A percentile compares a stretch with the other conserved stretches of the same genome.
Evolutionary conservation across 108 stramenopile species (phyloP).

Genomic region (Fragilaria radians): DNA sequence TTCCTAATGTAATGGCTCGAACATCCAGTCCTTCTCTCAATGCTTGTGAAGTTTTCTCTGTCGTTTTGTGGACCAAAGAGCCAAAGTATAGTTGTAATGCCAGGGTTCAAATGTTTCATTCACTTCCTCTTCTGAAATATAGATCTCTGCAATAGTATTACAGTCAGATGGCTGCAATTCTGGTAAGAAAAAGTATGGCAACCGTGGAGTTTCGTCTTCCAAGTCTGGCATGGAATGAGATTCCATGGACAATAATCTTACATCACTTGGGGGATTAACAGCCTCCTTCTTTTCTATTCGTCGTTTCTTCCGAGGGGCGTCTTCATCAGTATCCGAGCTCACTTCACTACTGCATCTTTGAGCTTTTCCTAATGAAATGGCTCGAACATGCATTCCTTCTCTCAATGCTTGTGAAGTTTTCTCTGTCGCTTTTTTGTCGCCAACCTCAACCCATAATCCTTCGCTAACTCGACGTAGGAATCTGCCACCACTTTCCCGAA

Average conservation of each 20-base stretch:
- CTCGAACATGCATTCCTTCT: conserved; percentile 19
- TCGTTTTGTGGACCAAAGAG: too few species aligned
- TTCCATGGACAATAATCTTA: background rate
- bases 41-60: conserved; percentile 31
- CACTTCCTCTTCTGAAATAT: too few species aligned
- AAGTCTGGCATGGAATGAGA: background rate
- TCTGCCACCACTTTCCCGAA: conserved; percentile 54
- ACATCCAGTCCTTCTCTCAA: conserved; percentile 28
- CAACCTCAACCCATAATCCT: conserved; percentile 18
- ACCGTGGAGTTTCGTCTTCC: background rate
- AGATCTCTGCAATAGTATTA: background rate
- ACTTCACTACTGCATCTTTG: background rate
- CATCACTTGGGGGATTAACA: background rate
- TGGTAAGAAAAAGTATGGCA: background rate
- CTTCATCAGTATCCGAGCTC: background rate
- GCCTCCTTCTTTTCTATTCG: background rate
- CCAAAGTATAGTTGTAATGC: too few species aligned
- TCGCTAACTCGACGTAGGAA: conserved; percentile 41
- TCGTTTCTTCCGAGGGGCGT: background rate
- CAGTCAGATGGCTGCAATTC: background rate
- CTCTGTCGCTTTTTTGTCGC: conserved; percentile 26
- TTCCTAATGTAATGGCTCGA: background rate
- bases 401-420: conserved; percentile 37
- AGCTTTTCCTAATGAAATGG: background rate
- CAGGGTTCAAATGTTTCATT: too few species aligned